Evolutionary conservation across 371 early-diverging fungal genomes (phyloP).

Genomic region (Parasitella parasitica): DNA sequence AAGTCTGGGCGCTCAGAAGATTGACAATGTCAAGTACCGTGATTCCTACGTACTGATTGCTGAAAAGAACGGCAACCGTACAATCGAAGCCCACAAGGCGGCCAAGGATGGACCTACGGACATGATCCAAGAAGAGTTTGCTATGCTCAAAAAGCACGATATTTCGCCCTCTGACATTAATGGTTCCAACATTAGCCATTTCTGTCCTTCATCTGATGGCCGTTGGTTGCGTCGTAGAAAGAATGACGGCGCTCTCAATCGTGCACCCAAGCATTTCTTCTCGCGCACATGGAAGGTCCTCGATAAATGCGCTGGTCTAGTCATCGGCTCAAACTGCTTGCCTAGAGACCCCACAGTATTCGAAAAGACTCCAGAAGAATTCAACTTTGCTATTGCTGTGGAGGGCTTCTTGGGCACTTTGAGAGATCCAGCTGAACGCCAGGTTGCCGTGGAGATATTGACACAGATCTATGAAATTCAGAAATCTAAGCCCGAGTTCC

Average conservation of each 20-base stretch:
- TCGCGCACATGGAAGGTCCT: slow-evolving; percentile 76
- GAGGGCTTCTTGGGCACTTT: slow-evolving; percentile 70
- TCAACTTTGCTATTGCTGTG: slow-evolving; percentile 75
- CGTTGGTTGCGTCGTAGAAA: slow-evolving; percentile 77
- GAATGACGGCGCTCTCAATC: slow-evolving; percentile 86
- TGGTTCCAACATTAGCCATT: slow-evolving; percentile 35
- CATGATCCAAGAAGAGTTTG: slow-evolving; percentile 40
- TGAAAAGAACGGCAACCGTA: slow-evolving; percentile 44
- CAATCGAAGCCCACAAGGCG: slow-evolving; percentile 42
- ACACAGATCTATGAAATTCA: slow-evolving; percentile 62
- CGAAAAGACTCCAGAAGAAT: slow-evolving; percentile 86
- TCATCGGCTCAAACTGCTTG: slow-evolving; percentile 57
- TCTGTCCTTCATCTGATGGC: slow-evolving; percentile 68
- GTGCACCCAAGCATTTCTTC: slow-evolving; percentile 79
- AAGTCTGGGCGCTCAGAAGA: slow-evolving; percentile 61
- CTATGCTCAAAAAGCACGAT: slow-evolving; percentile 28
- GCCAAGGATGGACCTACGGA: slow-evolving; percentile 55
- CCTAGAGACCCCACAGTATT: slow-evolving; percentile 82
- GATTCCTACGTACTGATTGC: slow-evolving; percentile 85
- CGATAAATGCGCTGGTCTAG: slow-evolving; percentile 55
- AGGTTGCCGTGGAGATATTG: slow-evolving; percentile 74
- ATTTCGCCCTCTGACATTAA: slow-evolving; percentile 33
- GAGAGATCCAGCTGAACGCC: slow-evolving; percentile 84
- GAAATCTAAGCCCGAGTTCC: slow-evolving; percentile 64
- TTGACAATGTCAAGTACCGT: slow-evolving; percentile 62